Conservation (phyloP, 75 land plant genomes). For the Cryptomeria japonica region DNA sequence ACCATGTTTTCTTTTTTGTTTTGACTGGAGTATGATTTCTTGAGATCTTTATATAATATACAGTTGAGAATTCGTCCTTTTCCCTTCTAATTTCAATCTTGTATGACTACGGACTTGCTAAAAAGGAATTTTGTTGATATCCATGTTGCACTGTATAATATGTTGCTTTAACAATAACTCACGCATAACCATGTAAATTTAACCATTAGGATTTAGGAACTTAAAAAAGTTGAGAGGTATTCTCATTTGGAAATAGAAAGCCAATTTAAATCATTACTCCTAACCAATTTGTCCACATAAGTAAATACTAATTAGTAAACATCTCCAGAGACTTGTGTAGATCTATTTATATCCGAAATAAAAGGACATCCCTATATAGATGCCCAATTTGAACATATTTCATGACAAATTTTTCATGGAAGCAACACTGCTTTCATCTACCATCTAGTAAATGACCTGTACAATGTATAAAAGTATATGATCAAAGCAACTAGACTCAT, state of each 20-base stretch:
- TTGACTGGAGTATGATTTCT: neutral
- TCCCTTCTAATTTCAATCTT: neutral
- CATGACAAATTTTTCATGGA: neutral
- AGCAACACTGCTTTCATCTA: neutral
- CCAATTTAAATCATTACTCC: neutral
- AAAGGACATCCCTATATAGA: neutral
- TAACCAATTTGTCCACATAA: neutral
- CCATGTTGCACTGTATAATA: neutral
- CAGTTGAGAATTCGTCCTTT: neutral
- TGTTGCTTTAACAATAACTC: neutral
- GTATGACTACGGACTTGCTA: neutral
- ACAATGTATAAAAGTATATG: neutral
- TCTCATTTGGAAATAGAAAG: neutral
- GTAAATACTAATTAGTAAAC: neutral
- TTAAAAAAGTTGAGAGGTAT: neutral
- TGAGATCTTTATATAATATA: neutral
- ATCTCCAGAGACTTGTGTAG: neutral
- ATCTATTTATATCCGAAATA: neutral
- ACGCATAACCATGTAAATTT: neutral
- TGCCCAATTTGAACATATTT: neutral
- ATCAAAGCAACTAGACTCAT: neutral
- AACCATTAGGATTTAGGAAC: neutral
- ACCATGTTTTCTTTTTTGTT: neutral
- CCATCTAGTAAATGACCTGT: neutral
- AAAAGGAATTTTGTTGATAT: neutral